phyloP scores from a whole-genome alignment of 176 grass and related monocot genomes.

The Bonia amplexicaulis region DNA sequence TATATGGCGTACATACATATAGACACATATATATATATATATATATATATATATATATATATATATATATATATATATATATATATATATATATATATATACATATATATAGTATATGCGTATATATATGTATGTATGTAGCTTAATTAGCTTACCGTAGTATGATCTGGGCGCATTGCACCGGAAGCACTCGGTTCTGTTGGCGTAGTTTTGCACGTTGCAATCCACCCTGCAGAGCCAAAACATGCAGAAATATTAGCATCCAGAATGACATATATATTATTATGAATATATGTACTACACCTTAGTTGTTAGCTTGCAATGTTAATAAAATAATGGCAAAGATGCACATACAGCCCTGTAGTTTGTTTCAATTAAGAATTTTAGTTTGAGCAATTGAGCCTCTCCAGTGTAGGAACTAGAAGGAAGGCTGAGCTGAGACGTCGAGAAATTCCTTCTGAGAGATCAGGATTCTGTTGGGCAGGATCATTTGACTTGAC shows the following conservation, averaged over 20 bases:
- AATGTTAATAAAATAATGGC: neutral
- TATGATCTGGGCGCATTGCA: slow-evolving; percentile 69
- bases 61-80: too few relatives aligned
- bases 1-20: too few relatives aligned
- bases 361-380: neutral
- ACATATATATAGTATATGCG: too few relatives aligned
- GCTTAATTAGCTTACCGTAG: slow-evolving; percentile 27
- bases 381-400: neutral
- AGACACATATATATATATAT: too few relatives aligned
- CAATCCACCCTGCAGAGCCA: slow-evolving; percentile 45
- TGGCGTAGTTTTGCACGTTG: slow-evolving; percentile 81
- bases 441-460: slow-evolving; percentile 25
- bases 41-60: too few relatives aligned
- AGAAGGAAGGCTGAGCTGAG: slow-evolving; percentile 24
- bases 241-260: neutral
- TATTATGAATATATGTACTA: neutral
- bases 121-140: too few relatives aligned
- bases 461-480: neutral
- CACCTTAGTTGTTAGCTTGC: neutral
- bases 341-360: neutral
- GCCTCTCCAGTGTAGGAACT: neutral
- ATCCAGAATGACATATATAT: too few relatives aligned
- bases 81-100: too few relatives aligned
- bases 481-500: neutral
- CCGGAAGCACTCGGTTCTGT: slow-evolving; percentile 72